phyloP scores from a whole-genome alignment of 352 stramenopile genomes.

The Globisporangium canariense region DNA sequence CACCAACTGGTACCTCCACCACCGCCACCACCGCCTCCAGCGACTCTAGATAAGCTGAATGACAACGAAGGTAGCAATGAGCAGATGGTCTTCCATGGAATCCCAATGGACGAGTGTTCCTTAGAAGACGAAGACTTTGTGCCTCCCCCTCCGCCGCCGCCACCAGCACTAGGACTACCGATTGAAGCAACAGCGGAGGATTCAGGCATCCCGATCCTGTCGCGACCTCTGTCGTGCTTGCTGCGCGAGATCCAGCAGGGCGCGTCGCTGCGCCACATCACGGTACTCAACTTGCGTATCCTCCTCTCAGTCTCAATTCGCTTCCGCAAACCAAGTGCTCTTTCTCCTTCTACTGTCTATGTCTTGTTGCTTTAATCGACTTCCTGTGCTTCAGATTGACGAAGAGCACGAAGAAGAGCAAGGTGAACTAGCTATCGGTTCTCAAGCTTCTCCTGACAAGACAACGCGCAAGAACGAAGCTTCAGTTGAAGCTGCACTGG shows the following conservation, averaged over 20 bases:
- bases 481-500: neutral
- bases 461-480: neutral
- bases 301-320: too few relatives aligned
- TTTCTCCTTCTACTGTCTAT: too few relatives aligned
- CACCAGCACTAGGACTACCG: slow-evolving; percentile 9
- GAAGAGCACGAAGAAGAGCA: neutral
- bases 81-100: slow-evolving; percentile 19
- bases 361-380: too few relatives aligned
- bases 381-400: neutral
- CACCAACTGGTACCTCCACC: slow-evolving; percentile 15
- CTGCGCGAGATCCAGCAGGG: slow-evolving; percentile 38
- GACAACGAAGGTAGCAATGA: slow-evolving; percentile 14
- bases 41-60: slow-evolving; percentile 2
- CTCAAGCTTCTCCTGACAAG: neutral
- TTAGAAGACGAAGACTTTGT: neutral
- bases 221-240: slow-evolving; percentile 7
- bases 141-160: slow-evolving; percentile 11
- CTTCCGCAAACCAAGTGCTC: too few relatives aligned
- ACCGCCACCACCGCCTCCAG: slow-evolving; percentile 25
- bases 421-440: too few relatives aligned
- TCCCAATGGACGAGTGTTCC: neutral
- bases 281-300: slow-evolving; percentile 4
- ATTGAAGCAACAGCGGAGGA: too few relatives aligned
- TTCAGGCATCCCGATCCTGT: neutral
- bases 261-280: slow-evolving; percentile 20